Conservation (phyloP, 805 yeast species). For the Cyberlindnera japonica region DNA sequence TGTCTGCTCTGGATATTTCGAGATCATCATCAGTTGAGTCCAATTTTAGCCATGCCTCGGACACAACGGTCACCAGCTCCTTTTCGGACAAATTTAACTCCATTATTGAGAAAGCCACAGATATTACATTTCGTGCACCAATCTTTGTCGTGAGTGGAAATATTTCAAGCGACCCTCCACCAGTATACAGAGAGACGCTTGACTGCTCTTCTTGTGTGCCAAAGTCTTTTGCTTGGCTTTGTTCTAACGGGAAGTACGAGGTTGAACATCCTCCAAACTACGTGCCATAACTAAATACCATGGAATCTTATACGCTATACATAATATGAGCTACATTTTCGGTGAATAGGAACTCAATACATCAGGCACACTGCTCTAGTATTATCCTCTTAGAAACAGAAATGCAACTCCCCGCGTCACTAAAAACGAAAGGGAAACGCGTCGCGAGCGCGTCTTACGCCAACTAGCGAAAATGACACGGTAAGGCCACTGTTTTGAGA, state of each 20-base stretch:
- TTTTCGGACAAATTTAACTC: conserved; percentile 4
- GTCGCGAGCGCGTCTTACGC: no score
- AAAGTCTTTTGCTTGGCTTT: conserved; percentile 19
- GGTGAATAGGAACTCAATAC: not conserved
- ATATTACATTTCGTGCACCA: conserved; percentile 16
- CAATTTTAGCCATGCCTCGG: no score
- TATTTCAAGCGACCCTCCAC: conserved; percentile 8
- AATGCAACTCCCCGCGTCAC: no score
- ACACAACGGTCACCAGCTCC: conserved; percentile 7
- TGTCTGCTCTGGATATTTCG: not conserved
- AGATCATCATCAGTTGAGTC: conserved; percentile 4
- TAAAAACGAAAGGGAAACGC: no score
- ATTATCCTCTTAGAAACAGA: conserved; percentile 3
- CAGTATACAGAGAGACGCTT: conserved; percentile 8
- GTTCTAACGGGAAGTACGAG: conserved; percentile 21
- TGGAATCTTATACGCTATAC: no score
- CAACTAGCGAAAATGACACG: conserved; percentile 8
- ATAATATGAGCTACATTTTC: not conserved
- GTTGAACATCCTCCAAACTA: conserved; percentile 19
- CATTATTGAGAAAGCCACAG: conserved; percentile 8
- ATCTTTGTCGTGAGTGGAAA: conserved; percentile 13
- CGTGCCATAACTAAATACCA: not conserved
- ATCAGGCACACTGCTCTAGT: not conserved
- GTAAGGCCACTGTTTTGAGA: conserved; percentile 17
- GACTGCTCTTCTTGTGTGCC: not conserved